phyloP scores from a whole-genome alignment of 208 protist species.

The Lotmaria passim region DNA sequence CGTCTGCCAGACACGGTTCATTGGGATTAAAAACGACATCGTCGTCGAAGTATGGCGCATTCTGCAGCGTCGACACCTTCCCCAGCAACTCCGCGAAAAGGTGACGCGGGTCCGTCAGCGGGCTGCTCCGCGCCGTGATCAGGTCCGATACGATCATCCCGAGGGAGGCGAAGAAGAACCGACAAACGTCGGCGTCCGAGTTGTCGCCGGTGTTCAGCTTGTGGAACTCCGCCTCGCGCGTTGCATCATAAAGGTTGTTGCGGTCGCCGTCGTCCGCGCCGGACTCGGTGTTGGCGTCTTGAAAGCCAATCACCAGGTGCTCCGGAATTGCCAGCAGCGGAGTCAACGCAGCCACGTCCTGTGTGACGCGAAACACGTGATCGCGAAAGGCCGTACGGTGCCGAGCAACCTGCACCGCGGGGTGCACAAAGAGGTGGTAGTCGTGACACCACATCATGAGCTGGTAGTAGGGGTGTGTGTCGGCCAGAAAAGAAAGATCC shows the following conservation, averaged over 20 bases:
- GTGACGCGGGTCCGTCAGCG: slow-evolving; percentile 71
- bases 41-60: slow-evolving; percentile 89
- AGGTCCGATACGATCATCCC: slow-evolving; percentile 90
- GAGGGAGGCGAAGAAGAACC: slow-evolving; percentile 87
- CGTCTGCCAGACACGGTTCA: slow-evolving; percentile 78
- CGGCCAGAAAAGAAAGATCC: slow-evolving; percentile 65
- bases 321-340: slow-evolving; percentile 88
- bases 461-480: slow-evolving; percentile 79
- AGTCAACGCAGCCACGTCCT: slow-evolving; percentile 57
- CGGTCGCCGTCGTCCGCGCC: slow-evolving; percentile 26
- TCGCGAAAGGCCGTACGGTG: slow-evolving; percentile 67
- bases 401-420: slow-evolving; percentile 49
- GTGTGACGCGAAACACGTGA: slow-evolving; percentile 69
- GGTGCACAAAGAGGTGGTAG: slow-evolving; percentile 80
- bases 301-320: slow-evolving; percentile 76
- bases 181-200: slow-evolving; percentile 78
- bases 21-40: slow-evolving; percentile 71
- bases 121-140: slow-evolving; percentile 76
- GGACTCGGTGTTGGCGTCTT: slow-evolving; percentile 38
- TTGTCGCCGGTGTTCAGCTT: slow-evolving; percentile 60
- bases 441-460: slow-evolving; percentile 92
- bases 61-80: slow-evolving; percentile 77
- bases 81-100: slow-evolving; percentile 72
- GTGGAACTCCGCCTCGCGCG: slow-evolving; percentile 78
- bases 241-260: slow-evolving; percentile 73